Evolutionary conservation across 352 stramenopile genomes (phyloP).

Genomic region (Detonula confervacea): DNA sequence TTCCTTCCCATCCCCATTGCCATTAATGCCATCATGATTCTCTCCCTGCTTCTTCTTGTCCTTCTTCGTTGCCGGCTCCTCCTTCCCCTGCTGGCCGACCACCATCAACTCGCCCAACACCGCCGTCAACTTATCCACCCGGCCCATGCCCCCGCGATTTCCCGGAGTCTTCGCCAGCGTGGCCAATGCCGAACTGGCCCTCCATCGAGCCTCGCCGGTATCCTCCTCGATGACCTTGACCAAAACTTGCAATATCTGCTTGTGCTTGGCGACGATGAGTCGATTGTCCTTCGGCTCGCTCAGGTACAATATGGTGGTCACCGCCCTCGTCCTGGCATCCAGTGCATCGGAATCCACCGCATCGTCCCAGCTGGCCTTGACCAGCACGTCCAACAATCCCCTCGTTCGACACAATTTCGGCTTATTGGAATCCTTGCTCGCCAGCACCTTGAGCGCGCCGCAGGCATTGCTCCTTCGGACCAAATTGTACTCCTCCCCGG

Average conservation of each 20-base stretch:
- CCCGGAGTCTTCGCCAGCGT: slow-evolving; percentile 63
- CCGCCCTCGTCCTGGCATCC: slow-evolving; percentile 60
- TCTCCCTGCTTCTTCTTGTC: slow-evolving; percentile 6
- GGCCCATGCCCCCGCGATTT: slow-evolving; percentile 63
- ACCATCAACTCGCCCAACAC: slow-evolving; percentile 57
- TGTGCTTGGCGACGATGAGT: slow-evolving; percentile 58
- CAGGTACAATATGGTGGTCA: slow-evolving; percentile 66
- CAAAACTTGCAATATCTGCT: slow-evolving; percentile 55
- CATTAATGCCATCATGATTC: slow-evolving; percentile 1
- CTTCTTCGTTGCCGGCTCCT: slow-evolving; percentile 10
- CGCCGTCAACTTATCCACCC: slow-evolving; percentile 40
- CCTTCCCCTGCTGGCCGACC: slow-evolving; percentile 3
- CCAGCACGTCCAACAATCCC: slow-evolving; percentile 66
- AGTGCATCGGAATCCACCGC: slow-evolving; percentile 53
- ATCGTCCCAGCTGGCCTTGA: slow-evolving; percentile 61
- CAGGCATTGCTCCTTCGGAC: slow-evolving; percentile 73
- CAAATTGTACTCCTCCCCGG: slow-evolving; percentile 53
- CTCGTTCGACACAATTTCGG: slow-evolving; percentile 65
- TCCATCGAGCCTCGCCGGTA: slow-evolving; percentile 68
- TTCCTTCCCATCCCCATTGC: slow-evolving; percentile 12
- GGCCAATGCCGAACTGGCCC: slow-evolving; percentile 59
- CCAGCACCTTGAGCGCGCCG: slow-evolving; percentile 77
- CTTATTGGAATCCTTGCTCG: slow-evolving; percentile 63
- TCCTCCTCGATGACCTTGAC: slow-evolving; percentile 69
- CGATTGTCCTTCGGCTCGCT: slow-evolving; percentile 74